Base-by-base conservation (phyloP, 768 basidiomycete species). In the Collybia sordida region DNA sequence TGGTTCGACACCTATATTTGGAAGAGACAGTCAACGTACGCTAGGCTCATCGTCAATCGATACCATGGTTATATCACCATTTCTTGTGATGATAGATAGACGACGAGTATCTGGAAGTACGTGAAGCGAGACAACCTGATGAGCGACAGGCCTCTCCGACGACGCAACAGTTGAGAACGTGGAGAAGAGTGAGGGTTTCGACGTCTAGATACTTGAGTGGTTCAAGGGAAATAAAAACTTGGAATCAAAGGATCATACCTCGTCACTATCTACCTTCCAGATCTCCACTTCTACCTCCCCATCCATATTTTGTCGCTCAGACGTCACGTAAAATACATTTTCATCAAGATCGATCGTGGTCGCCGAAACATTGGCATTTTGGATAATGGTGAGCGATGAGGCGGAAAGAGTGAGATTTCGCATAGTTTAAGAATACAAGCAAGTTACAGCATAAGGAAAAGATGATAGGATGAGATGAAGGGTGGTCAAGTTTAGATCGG, bases 11-110 rank as follows among this genome's bases (percentile, higher is more conserved):
- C 55, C 55, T 9, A 31, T n/a, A 62, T 54, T 64, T 62, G 11
- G 3, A 31, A 31, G 31, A 31, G 9, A 14, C 9, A 48, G 19
- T 49, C 17, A 11, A 45, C 21, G 68, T 76, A 86, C 81, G 48
- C 67, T 52, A 35, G 75, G 60, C 35, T 78, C 70, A 45, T 83
- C 74, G 47, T 82, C 75, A 40, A 90, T 57, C 12, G 78, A 69
- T 40, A 89, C 64, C 35, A 84, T 82, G 7, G 82, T 83, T 49
- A 98, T 93, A 60, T 97, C 95, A 44, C 96, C 96, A 6, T 82
- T 80, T 6, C 82, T 77, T 56, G 85, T 82, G 12, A 96, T 77
- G 7, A 86, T 64, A 4, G 77, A 82, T 8, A 98, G 68, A 2
- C 75, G 72, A 42, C 83, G 74, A n/a, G 77, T 75, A 55, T 97